Conservation (phyloP, 192 early-diverging fungal species). For the Rhizoclosmatium sp. region DNA sequence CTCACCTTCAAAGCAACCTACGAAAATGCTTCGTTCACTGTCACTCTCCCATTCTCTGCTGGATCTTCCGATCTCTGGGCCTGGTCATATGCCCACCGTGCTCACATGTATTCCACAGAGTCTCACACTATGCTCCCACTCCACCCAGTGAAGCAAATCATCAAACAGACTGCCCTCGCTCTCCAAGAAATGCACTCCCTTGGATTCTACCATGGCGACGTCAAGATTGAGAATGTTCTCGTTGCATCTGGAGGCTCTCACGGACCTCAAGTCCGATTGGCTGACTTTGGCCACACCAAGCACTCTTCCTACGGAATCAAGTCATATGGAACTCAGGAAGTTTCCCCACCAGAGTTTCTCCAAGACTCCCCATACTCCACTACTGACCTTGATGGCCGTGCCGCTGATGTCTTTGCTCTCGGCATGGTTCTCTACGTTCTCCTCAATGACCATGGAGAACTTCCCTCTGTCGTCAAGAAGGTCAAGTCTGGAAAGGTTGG, state of each 20-base stretch:
- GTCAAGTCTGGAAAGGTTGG: slow-evolving; percentile 1
- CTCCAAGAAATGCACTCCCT: slow-evolving; percentile 52
- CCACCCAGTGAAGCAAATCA: slow-evolving; percentile 42
- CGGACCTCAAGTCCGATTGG: background rate
- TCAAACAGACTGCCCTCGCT: slow-evolving; percentile 52
- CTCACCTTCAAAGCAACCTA: background rate
- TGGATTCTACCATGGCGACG: slow-evolving; percentile 67
- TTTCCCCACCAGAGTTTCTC: slow-evolving; percentile 34
- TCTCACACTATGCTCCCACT: background rate
- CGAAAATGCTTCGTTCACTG: background rate
- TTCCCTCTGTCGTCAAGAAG: slow-evolving; percentile 18
- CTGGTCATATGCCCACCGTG: background rate
- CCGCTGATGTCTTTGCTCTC: slow-evolving; percentile 39
- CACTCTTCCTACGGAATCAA: background rate
- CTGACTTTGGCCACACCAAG: slow-evolving; percentile 26
- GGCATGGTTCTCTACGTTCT: slow-evolving; percentile 34
- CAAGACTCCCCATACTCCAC: background rate
- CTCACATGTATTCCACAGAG: background rate
- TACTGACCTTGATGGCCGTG: background rate
- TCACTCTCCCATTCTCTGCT: slow-evolving; percentile 6
- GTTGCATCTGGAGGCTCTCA: slow-evolving; percentile 45
- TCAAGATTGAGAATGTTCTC: slow-evolving; percentile 84
- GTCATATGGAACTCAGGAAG: slow-evolving; percentile 33
- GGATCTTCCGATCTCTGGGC: slow-evolving; percentile 25
- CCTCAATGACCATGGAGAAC: slow-evolving; percentile 18